These are phyloP conservation scores for Sporisorium reilianum DNA, from an alignment of 1,284 basidiomycete genomes.

Conservation along the genomic window DNA sequence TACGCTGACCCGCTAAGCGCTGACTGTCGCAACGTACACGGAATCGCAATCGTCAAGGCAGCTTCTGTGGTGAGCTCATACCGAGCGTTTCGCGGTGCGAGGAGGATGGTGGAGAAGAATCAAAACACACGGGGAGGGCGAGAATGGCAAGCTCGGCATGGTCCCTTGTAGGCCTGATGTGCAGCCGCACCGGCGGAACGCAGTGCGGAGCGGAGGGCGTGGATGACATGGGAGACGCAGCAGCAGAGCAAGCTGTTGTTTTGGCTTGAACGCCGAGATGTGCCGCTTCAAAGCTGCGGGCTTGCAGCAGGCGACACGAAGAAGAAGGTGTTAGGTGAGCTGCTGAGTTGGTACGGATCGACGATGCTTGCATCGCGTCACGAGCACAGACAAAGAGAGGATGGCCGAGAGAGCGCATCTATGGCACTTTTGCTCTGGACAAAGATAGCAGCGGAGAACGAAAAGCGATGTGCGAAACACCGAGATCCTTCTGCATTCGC, in stretches of 20 bases:
- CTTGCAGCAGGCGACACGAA: not conserved
- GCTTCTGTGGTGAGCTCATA: too few relatives aligned
- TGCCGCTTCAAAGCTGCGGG: not conserved
- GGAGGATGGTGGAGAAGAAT: not conserved
- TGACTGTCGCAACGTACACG: too few relatives aligned
- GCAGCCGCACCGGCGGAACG: not conserved
- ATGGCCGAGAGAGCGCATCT: too few relatives aligned
- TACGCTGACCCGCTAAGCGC: not conserved
- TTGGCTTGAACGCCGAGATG: conserved; percentile 12
- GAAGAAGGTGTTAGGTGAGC: conserved; percentile 3
- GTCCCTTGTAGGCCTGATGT: not conserved
- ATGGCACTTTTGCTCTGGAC: too few relatives aligned
- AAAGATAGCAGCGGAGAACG: not conserved
- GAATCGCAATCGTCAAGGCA: too few relatives aligned
- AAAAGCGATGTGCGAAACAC: not conserved
- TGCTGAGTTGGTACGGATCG: not conserved
- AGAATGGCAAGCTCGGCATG: not conserved
- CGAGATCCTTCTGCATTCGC: not conserved
- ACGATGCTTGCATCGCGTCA: conserved; percentile 1
- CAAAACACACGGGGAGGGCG: not conserved
- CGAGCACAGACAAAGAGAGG: not conserved
- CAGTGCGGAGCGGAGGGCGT: too few relatives aligned
- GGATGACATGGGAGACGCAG: not conserved
- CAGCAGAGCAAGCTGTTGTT: not conserved
- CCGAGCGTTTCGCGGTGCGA: not conserved